These are phyloP conservation scores for Aaosphaeria arxii DNA, from an alignment of 2,329 filamentous ascomycete genomes.

Conservation along the genomic window DNA sequence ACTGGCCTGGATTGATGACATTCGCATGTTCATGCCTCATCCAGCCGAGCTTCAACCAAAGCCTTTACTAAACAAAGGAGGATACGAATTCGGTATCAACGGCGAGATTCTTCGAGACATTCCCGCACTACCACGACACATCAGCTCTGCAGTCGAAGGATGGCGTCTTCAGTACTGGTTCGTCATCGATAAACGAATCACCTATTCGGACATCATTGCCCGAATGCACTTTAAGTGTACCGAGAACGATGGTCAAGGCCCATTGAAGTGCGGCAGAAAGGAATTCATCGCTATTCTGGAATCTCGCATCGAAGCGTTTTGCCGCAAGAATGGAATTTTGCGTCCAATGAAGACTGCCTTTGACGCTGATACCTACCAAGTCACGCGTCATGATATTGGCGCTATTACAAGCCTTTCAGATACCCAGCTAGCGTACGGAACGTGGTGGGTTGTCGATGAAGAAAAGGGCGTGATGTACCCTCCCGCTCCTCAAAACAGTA, in stretches of 20 bases:
- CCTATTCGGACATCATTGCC: not conserved
- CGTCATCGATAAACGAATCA: not conserved
- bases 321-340: not conserved
- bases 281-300: not conserved
- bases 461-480: no score
- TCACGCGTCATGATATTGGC: not conserved
- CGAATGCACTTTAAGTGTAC: not conserved
- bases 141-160: not conserved
- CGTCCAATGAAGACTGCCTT: not conserved
- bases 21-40: not conserved
- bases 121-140: not conserved
- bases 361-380: not conserved
- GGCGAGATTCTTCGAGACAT: not conserved
- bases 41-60: not conserved
- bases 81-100: not conserved
- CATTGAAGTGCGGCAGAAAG: not conserved
- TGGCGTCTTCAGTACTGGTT: not conserved
- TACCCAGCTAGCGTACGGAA: not conserved
- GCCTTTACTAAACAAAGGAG: not conserved
- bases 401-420: not conserved
- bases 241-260: not conserved
- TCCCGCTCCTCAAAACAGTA: no score
- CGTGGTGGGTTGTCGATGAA: not conserved
- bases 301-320: not conserved
- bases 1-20: not conserved